These are phyloP conservation scores for Picochlorum sp. DNA, from an alignment of 139 green algal genomes.

Conservation along the genomic window DNA sequence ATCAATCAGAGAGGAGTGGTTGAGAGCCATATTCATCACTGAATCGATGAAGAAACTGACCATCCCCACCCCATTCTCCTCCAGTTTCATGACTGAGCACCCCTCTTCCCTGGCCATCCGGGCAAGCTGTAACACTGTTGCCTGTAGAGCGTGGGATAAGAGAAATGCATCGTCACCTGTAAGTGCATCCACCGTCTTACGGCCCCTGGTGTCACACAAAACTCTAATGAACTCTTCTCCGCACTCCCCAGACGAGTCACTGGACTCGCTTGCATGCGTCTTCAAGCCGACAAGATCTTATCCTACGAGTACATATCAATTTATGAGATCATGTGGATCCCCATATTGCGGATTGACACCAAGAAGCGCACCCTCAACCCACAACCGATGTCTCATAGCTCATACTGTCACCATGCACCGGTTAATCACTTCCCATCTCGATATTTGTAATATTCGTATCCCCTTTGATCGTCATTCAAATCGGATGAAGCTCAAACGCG, in stretches of 20 bases:
- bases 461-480: neutral
- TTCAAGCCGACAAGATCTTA: no score
- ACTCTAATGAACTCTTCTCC: neutral
- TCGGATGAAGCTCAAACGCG: neutral
- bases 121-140: slow-evolving; percentile 6
- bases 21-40: slow-evolving; percentile 10
- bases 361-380: no score
- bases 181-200: neutral
- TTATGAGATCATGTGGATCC: no score
- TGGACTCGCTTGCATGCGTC: no score
- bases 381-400: no score
- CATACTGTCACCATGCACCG: no score
- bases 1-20: slow-evolving; percentile 7
- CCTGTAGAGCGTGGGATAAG: slow-evolving; percentile 3
- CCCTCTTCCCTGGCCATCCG: neutral
- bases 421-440: no score
- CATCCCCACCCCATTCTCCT: neutral
- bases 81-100: slow-evolving; percentile 9
- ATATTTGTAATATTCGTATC: neutral
- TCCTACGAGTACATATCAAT: no score
- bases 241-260: no score
- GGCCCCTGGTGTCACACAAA: neutral
- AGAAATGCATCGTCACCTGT: neutral
- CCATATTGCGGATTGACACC: no score
- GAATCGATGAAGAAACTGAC: slow-evolving; percentile 26